Evolutionary conservation across 768 basidiomycete species (phyloP).

Genomic region (Cubamyces sp.): DNA sequence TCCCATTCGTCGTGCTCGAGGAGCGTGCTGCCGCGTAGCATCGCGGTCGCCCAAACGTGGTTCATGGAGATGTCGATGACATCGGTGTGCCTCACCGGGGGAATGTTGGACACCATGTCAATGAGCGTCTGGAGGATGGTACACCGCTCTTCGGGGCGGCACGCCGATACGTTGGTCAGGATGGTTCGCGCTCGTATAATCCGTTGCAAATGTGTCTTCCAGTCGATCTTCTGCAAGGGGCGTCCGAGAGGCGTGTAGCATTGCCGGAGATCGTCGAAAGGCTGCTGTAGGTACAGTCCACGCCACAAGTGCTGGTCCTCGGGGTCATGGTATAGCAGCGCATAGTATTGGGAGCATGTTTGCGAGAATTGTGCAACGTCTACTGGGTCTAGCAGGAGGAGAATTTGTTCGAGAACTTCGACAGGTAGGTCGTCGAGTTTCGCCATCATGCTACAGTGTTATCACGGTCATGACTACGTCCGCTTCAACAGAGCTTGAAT

Average conservation of each 20-base stretch:
- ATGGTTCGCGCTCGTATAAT: conserved; percentile 59
- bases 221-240: conserved; percentile 37
- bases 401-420: conserved; percentile 63
- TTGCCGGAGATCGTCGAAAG: conserved; percentile 66
- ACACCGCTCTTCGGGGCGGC: conserved; percentile 48
- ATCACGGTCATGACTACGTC: neutral
- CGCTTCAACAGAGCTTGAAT: no score
- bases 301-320: conserved; percentile 62
- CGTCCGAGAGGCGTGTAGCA: conserved; percentile 45
- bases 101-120: conserved; percentile 48
- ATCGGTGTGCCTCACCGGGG: conserved; percentile 37
- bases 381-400: conserved; percentile 60
- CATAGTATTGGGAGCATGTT: conserved; percentile 47
- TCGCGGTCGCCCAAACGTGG: conserved; percentile 52
- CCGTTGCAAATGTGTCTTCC: conserved; percentile 57
- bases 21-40: conserved; percentile 48
- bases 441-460: conserved; percentile 14
- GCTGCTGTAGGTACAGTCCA: conserved; percentile 61
- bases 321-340: conserved; percentile 48
- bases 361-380: conserved; percentile 59
- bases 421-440: conserved; percentile 44
- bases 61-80: conserved; percentile 46
- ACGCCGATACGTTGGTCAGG: conserved; percentile 39
- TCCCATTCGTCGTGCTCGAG: conserved; percentile 42
- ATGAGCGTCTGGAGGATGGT: conserved; percentile 52